phyloP scores from a whole-genome alignment of 2,329 filamentous ascomycete species.

The Aspergillus fumigatus region DNA sequence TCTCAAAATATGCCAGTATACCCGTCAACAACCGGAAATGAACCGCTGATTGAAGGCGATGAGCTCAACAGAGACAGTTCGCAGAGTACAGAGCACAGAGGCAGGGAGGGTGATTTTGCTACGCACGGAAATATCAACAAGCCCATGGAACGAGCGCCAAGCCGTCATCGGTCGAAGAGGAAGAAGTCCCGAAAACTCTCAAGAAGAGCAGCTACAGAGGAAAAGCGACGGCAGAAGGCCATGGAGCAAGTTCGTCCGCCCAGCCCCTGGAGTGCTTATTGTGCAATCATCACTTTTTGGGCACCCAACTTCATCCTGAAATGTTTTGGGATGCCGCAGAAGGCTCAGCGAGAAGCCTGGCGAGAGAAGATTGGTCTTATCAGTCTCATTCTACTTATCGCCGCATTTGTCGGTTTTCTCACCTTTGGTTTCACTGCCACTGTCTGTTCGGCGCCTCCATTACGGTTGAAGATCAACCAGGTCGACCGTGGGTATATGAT shows the following conservation, averaged over 20 bases:
- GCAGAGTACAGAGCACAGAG: constrained; percentile 57
- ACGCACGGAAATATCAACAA: constrained; percentile 34
- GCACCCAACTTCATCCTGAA: constrained; percentile 76
- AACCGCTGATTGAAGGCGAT: constrained; percentile 74
- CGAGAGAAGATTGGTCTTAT: constrained; percentile 96
- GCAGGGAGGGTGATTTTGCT: constrained; percentile 33
- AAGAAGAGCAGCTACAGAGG: constrained; percentile 56
- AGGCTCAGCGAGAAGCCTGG: constrained; percentile 88
- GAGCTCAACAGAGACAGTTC: constrained; percentile 54
- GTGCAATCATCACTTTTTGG: constrained; percentile 91
- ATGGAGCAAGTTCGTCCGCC: constrained; percentile 67
- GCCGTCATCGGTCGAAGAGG: constrained; percentile 39
- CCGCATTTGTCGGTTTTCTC: constrained; percentile 84
- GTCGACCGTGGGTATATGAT: constrained; percentile 86
- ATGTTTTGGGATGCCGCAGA: constrained; percentile 80
- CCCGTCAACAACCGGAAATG: constrained; percentile 88
- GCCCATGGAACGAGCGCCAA: constrained; percentile 41
- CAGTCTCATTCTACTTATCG: constrained; percentile 86
- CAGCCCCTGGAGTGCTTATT: constrained; percentile 93
- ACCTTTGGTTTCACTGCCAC: constrained; percentile 92
- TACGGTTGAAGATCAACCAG: constrained; percentile 75
- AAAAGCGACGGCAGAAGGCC: constrained; percentile 55
- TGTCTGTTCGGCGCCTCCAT: constrained; percentile 70
- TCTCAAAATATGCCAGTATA: constrained; percentile 86
- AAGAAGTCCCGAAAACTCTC: constrained; percentile 61